Base-by-base conservation (phyloP, 768 basidiomycete genomes). In the Amanita brunnescens region DNA sequence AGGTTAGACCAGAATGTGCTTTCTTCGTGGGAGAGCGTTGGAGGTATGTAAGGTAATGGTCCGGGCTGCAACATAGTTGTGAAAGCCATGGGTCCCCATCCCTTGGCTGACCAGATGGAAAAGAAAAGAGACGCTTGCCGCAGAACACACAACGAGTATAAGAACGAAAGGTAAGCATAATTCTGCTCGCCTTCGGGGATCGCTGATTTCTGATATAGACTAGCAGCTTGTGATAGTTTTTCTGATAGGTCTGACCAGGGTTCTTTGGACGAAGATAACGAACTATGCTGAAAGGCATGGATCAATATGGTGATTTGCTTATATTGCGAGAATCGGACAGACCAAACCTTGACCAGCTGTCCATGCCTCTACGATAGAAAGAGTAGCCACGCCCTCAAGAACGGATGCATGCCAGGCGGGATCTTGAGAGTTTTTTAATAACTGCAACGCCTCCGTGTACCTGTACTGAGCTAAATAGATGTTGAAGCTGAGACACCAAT, bases 321-420 rank as follows among this genome's bases (percentile, higher is more conserved):
- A 26, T 7, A 52, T 53, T 32, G 52, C 56, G 47, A 58, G 49
- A 14, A 60, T 50, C 30, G 49, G 42, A 78, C 85, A 54, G 55
- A 90, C 88, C 57, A 83, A 61, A 55, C 83, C 85, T 58, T 85
- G 77, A n/a, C 78, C 81, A 39, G 76, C 72, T 21, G 83, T 75
- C 91, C 92, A 97, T 6, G 86, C 83, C 53, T 95, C 91, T 16
- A 96, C 72, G 9, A 95, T 72, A 7, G 80, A 74, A 24, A 86
- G 73, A 2, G 87, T 87, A 1, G 87, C 88, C 58, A 93, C 65
- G 3, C 91, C 91, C 69, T 99, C 96, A 40, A 91, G 70, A 0
- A 85, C 83, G 10, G 86, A 82, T 0, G 91, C 95, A 63, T 93
- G 87, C 95, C 95, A 99, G 23, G 87, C 73, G 20, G 78, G 67